phyloP scores from a whole-genome alignment of 768 basidiomycete species.

The Mycena leptocephala region DNA sequence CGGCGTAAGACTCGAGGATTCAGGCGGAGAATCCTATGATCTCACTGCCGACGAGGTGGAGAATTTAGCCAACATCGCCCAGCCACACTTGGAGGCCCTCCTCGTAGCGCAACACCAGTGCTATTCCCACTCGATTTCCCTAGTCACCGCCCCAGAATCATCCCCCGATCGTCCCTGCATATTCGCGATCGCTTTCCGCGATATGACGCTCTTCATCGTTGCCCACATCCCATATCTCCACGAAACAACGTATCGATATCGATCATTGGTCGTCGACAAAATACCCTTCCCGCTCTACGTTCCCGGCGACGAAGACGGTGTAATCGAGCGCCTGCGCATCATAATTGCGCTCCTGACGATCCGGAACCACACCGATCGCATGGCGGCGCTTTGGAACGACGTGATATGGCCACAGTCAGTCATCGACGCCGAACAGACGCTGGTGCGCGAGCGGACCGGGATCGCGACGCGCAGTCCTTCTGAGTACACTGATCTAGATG shows the following conservation, averaged over 20 bases:
- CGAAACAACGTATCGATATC: background rate
- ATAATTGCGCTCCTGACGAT: slow-evolving; percentile 3
- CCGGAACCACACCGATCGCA: background rate
- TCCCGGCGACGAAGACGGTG: background rate
- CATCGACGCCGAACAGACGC: background rate
- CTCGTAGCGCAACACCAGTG: background rate
- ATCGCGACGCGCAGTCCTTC: background rate
- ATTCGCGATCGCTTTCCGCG: slow-evolving; percentile 7
- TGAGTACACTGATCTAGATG: background rate
- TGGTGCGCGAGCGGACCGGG: background rate
- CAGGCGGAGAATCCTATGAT: no score
- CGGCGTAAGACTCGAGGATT: no score
- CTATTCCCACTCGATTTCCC: background rate
- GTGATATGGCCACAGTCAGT: background rate
- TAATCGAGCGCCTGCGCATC: background rate
- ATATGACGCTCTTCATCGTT: slow-evolving; percentile 7
- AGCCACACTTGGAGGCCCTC: slow-evolving; percentile 10
- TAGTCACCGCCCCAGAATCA: background rate
- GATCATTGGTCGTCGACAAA: slow-evolving; percentile 1
- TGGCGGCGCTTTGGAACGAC: background rate
- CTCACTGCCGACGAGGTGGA: background rate
- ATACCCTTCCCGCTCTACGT: background rate
- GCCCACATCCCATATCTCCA: slow-evolving; percentile 1
- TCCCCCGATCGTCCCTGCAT: background rate
- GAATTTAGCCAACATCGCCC: background rate